Conservation (phyloP, 495 filamentous ascomycete species). For the Ramalina intermedia region DNA sequence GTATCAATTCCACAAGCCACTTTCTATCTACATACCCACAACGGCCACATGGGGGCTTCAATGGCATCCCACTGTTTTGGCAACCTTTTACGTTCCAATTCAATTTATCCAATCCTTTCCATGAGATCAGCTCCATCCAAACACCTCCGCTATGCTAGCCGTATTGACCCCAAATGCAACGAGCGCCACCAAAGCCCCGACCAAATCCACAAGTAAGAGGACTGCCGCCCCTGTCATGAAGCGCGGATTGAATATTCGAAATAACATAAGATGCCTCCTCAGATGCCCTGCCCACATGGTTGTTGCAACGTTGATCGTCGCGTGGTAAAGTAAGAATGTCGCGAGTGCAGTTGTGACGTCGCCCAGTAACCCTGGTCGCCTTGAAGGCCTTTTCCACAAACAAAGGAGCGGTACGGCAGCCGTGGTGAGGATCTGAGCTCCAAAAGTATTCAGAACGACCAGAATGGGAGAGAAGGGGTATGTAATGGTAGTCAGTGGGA, state of each 20-base stretch:
- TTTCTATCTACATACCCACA: background rate
- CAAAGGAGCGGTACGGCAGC: slow-evolving; percentile 64
- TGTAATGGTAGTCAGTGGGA: slow-evolving; percentile 64
- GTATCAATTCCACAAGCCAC: background rate
- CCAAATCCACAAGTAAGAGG: slow-evolving; percentile 60
- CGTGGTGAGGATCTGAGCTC: slow-evolving; percentile 70
- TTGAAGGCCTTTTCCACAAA: slow-evolving; percentile 65
- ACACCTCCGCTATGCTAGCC: slow-evolving; percentile 69
- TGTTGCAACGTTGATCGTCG: slow-evolving; percentile 65
- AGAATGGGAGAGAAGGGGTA: slow-evolving; percentile 84
- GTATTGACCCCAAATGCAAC: slow-evolving; percentile 58
- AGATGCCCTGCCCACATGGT: slow-evolving; percentile 79
- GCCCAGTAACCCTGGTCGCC: slow-evolving; percentile 39
- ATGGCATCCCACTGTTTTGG: no score
- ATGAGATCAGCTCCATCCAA: slow-evolving; percentile 50
- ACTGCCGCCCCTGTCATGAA: slow-evolving; percentile 73
- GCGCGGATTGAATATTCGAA: slow-evolving; percentile 81
- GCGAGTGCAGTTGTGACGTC: slow-evolving; percentile 52
- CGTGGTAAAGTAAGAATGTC: slow-evolving; percentile 66
- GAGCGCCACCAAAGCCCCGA: slow-evolving; percentile 52
- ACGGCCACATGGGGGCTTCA: no score
- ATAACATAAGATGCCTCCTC: slow-evolving; percentile 87
- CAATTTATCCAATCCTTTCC: background rate
- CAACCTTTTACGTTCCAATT: background rate
- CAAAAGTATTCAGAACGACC: slow-evolving; percentile 75